Evolutionary conservation across 352 stramenopile species (phyloP), one percentile per base, ranked within the genome.

Genomic region (Phytophthora lateralis): DNA sequence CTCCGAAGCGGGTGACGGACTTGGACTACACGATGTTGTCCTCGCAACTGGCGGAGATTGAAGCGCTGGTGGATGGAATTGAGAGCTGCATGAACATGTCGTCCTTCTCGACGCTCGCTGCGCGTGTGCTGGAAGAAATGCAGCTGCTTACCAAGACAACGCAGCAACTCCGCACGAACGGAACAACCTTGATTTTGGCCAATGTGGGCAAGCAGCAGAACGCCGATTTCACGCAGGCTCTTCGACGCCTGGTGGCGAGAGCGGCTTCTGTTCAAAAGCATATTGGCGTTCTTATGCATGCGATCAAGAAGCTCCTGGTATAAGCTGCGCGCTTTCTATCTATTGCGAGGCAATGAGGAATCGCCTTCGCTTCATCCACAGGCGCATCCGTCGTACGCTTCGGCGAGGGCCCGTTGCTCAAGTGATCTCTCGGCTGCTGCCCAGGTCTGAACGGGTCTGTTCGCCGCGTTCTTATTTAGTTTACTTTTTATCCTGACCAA

Each of bases 141-240:
- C 71, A 89, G 41, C 58, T 88, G 47, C 69, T 91, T 11, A 61
- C 64, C 2, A 74, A 73, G 15, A 76, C 82, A n/a, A 81, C 80
- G 6, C 78, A 85, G 57, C 78, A 88, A 42, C 82, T 91, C 38
- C 82, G 82, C n/a, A 83, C 78, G 15, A 88, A 70, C 29, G 82
- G 78, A 50, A 80, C 80, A 42, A 85, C 75, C 8, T 59, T 85
- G 53, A 91, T 91, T 35, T 63, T 91, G 26, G 67, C 71, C 0
- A 76, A 83, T 60, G 60, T 85, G 3, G 74, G 73, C 10, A 78
- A 73, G 20, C 62, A 78, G 11, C 70, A 78, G 34, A 73, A 61
- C 9, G 43, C 39, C 0, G 76, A 78, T 51, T 73, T 75, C 39
- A 53, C 74, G 14, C 64, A 75, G 41, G 71, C 77, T 14, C 68